Evolutionary conservation across 495 filamentous ascomycete genomes (phyloP).

Genomic region (Margaritispora aquatica): DNA sequence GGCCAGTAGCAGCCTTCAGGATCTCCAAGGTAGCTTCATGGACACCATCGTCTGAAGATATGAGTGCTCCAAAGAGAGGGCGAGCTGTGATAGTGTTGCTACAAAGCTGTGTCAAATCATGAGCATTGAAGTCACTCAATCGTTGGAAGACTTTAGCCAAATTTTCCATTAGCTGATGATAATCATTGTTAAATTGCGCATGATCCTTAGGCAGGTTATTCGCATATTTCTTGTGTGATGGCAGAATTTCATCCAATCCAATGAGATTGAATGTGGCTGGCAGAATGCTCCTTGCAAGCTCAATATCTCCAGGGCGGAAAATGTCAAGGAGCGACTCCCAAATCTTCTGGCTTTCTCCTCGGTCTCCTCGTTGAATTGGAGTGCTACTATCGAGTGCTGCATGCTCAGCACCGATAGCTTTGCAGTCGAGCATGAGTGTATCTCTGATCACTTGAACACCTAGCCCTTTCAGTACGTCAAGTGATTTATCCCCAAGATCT

Average conservation of each 20-base stretch:
- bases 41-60: conserved; percentile 58
- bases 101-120: conserved; percentile 59
- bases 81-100: conserved; percentile 48
- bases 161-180: conserved; percentile 59
- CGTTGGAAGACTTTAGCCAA: conserved; percentile 69
- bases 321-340: conserved; percentile 72
- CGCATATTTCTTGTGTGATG: conserved; percentile 35
- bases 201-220: conserved; percentile 42
- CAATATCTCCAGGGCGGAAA: conserved; percentile 55
- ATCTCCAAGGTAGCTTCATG: conserved; percentile 71
- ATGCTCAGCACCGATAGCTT: conserved; percentile 65
- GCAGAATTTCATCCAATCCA: conserved; percentile 65
- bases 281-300: conserved; percentile 65
- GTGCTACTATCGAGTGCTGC: conserved; percentile 50
- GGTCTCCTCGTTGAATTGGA: conserved; percentile 59
- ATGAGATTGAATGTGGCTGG: conserved; percentile 61
- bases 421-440: conserved; percentile 69
- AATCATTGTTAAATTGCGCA: conserved; percentile 66
- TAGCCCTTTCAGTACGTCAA: conserved; percentile 33
- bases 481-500: conserved; percentile 29
- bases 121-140: conserved; percentile 63
- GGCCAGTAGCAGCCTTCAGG: conserved; percentile 69
- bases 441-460: conserved; percentile 61
- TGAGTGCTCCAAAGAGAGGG: conserved; percentile 20
- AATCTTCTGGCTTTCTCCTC: conserved; percentile 56